phyloP scores from a whole-genome alignment of 208 protist genomes.

The Naegleria lovaniensis region DNA sequence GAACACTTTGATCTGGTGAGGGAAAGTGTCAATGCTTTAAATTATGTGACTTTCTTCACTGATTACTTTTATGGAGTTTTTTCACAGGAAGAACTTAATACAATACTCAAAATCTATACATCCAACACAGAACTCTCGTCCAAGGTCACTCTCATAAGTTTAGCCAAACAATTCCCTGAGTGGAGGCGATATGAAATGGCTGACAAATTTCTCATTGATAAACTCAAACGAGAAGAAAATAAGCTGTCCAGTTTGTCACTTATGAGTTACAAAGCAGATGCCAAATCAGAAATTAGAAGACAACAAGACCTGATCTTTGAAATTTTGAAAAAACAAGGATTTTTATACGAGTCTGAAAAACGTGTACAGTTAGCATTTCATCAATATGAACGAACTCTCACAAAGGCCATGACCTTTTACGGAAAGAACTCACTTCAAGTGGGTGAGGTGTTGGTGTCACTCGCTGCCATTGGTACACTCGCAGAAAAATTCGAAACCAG shows the following conservation, averaged over 20 bases:
- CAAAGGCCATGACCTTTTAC: not conserved
- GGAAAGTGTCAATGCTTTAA: not conserved
- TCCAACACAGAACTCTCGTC: not conserved
- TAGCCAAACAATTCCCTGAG: not conserved
- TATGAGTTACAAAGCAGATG: not conserved
- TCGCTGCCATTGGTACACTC: not conserved
- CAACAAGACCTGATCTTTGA: not conserved
- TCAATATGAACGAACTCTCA: not conserved
- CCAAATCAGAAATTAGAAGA: not conserved
- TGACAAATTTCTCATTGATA: not conserved
- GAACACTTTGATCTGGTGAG: not conserved
- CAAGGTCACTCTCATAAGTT: not conserved
- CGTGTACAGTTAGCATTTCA: not conserved
- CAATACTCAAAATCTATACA: not conserved
- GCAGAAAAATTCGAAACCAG: not conserved
- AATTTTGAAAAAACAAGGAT: not conserved
- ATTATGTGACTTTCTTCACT: not conserved
- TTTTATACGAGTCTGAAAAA: not conserved
- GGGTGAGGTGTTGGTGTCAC: not conserved
- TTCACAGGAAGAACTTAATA: not conserved
- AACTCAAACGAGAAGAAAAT: not conserved
- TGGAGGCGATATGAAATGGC: constrained; percentile 9
- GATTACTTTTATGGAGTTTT: not conserved
- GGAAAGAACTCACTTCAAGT: not conserved
- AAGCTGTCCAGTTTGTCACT: not conserved